Evolutionary conservation across 495 filamentous ascomycete genomes (phyloP).

Genomic region (Alectoria sarmentosa): DNA sequence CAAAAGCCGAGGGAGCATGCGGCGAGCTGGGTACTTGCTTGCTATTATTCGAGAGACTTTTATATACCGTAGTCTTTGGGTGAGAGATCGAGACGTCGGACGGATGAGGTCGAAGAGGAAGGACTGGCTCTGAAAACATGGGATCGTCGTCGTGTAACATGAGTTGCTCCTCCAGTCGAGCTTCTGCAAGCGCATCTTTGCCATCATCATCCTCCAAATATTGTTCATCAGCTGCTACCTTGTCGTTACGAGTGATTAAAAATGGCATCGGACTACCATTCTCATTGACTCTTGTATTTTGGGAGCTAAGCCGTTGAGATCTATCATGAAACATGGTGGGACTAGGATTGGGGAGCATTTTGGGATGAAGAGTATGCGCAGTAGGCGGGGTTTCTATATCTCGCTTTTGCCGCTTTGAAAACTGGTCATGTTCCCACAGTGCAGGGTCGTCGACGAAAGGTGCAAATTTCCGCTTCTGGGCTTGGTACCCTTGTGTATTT

Average conservation of each 20-base stretch:
- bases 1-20: slow-evolving; percentile 15
- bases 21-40: slow-evolving; percentile 26
- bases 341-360: neutral
- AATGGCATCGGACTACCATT: slow-evolving; percentile 31
- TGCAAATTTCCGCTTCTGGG: slow-evolving; percentile 2
- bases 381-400: slow-evolving; percentile 2
- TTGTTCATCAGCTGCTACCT: neutral
- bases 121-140: neutral
- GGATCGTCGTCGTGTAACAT: neutral
- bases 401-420: slow-evolving; percentile 12
- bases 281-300: slow-evolving; percentile 27
- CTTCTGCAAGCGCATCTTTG: neutral
- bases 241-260: neutral
- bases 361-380: neutral
- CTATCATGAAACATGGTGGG: slow-evolving; percentile 2
- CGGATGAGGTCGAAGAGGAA: neutral
- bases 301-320: slow-evolving; percentile 23
- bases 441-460: neutral
- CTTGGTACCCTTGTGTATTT: neutral
- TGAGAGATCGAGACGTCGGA: neutral
- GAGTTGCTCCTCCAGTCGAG: neutral
- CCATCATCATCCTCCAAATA: neutral
- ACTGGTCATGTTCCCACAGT: neutral
- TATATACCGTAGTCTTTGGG: neutral
- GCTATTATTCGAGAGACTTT: slow-evolving; percentile 14